phyloP scores from a whole-genome alignment of 805 yeast species.

The Schizosaccharomyces octosporus region DNA sequence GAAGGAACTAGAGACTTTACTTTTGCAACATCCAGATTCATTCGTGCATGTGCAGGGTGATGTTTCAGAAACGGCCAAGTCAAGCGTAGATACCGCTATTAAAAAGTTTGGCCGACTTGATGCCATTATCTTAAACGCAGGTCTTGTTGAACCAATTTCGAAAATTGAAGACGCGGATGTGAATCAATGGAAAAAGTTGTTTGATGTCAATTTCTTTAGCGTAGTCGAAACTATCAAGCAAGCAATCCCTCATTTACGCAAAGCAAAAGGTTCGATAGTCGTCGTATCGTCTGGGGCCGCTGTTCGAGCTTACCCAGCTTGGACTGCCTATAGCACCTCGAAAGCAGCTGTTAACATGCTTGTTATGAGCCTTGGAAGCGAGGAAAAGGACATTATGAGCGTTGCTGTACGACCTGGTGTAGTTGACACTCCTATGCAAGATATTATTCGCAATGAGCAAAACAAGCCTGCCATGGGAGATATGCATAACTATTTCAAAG shows the following conservation, averaged over 20 bases:
- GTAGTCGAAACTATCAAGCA: conserved; percentile 23
- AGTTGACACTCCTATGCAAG: conserved; percentile 78
- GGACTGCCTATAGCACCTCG: conserved; percentile 83
- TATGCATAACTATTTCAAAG: not conserved
- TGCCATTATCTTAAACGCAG: conserved; percentile 44
- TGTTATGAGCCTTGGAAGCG: conserved; percentile 38
- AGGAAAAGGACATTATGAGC: conserved; percentile 34
- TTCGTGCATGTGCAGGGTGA: conserved; percentile 5
- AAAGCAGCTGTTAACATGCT: conserved; percentile 79
- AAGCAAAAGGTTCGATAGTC: conserved; percentile 36
- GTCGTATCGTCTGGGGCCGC: conserved; percentile 83
- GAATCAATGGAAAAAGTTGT: conserved; percentile 34
- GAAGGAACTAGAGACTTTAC: not conserved
- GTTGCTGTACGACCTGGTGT: conserved; percentile 84
- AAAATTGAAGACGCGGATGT: conserved; percentile 27
- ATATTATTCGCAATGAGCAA: conserved; percentile 38
- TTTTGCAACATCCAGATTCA: conserved; percentile 6
- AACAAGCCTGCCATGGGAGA: conserved; percentile 1
- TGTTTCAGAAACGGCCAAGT: conserved; percentile 9
- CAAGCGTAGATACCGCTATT: conserved; percentile 22
- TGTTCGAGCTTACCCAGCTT: conserved; percentile 26
- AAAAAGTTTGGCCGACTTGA: conserved; percentile 25
- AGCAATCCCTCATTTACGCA: conserved; percentile 33
- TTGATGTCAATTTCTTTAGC: conserved; percentile 58
- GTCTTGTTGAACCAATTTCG: conserved; percentile 54